Evolutionary conservation across 2,329 filamentous ascomycete genomes (phyloP).

Genomic region (Thelonectria discophora): DNA sequence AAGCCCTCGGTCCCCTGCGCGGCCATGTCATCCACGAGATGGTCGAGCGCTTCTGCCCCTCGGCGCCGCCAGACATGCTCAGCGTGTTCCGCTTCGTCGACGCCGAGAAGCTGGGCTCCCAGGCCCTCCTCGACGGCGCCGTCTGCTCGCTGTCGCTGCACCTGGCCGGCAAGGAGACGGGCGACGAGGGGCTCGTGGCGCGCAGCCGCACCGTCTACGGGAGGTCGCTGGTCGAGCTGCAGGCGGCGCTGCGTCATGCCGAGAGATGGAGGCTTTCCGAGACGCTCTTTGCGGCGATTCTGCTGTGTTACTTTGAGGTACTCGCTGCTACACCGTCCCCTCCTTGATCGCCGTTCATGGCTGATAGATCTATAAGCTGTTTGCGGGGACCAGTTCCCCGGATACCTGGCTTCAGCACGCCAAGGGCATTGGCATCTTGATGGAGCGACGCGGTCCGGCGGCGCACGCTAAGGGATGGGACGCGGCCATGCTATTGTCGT

Average conservation of each 20-base stretch:
- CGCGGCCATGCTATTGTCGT: constrained; percentile 50
- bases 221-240: constrained; percentile 47
- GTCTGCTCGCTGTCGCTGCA: constrained; percentile 51
- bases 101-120: constrained; percentile 46
- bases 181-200: constrained; percentile 43
- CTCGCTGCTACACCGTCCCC: neutral
- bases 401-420: constrained; percentile 53
- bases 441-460: constrained; percentile 50
- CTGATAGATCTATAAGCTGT: constrained; percentile 45
- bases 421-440: constrained; percentile 49
- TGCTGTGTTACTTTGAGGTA: constrained; percentile 53
- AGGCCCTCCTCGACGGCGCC: constrained; percentile 50
- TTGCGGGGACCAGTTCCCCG: constrained; percentile 51
- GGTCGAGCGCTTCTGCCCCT: constrained; percentile 38
- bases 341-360: constrained; percentile 9
- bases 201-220: constrained; percentile 52
- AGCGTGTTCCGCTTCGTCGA: constrained; percentile 42
- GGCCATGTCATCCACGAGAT: constrained; percentile 46
- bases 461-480: constrained; percentile 49
- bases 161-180: constrained; percentile 48
- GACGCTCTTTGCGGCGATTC: constrained; percentile 53
- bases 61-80: constrained; percentile 36
- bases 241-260: constrained; percentile 48
- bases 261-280: constrained; percentile 51
- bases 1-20: constrained; percentile 34